These are phyloP conservation scores for Emergomyces orientalis DNA, from an alignment of 2,329 filamentous ascomycete species.

Conservation along the genomic window DNA sequence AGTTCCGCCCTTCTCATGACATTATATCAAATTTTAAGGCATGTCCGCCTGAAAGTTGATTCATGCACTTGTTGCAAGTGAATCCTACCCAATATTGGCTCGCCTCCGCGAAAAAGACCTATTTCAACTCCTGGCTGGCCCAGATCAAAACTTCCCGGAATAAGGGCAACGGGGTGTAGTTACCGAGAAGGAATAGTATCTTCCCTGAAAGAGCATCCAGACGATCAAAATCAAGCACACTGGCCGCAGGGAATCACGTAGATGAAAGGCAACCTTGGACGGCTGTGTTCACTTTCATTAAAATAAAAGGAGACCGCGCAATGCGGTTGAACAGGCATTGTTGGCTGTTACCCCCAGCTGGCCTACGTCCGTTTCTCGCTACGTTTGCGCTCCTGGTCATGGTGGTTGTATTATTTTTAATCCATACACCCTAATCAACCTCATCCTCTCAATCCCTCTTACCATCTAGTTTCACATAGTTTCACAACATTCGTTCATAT, in stretches of 20 bases:
- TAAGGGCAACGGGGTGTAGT: not conserved
- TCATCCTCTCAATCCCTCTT: not conserved
- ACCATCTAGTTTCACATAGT: too few species aligned
- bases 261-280: not conserved
- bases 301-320: not conserved
- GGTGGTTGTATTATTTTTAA: not conserved
- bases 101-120: not conserved
- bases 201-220: not conserved
- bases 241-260: not conserved
- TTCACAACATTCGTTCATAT: not conserved
- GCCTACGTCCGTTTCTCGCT: too few species aligned
- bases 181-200: too few species aligned
- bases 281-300: not conserved
- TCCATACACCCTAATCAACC: not conserved
- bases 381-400: too few species aligned
- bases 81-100: not conserved
- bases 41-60: too few species aligned
- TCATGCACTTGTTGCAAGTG: too few species aligned
- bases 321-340: not conserved
- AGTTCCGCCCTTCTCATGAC: not conserved
- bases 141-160: not conserved
- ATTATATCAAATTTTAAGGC: too few species aligned
- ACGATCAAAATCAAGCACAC: not conserved
- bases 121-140: not conserved
- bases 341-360: too few species aligned